phyloP scores from a whole-genome alignment of 78 protist genomes.

The Anaeramoeba flamelloides region DNA sequence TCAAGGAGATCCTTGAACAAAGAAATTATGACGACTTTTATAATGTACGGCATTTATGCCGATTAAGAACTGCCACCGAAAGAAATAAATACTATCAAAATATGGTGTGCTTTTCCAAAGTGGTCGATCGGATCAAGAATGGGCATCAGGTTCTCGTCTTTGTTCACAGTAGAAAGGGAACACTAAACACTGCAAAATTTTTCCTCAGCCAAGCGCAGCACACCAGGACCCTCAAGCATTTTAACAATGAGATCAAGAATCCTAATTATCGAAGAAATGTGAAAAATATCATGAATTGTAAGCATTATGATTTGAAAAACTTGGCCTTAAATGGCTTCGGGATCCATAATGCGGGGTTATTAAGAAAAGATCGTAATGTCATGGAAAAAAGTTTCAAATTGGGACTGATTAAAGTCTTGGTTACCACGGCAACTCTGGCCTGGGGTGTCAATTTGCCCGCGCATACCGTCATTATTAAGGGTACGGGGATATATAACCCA shows the following conservation, averaged over 20 bases:
- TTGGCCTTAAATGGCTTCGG: slow-evolving; percentile 44
- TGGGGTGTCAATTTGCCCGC: slow-evolving; percentile 99
- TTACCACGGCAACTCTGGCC: slow-evolving; percentile 90
- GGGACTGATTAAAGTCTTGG: slow-evolving; percentile 48
- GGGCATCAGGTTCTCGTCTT: slow-evolving; percentile 79
- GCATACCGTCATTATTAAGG: slow-evolving; percentile 75
- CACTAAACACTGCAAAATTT: slow-evolving; percentile 52
- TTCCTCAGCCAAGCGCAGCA: no score
- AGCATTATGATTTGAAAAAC: no score
- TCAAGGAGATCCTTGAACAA: no score
- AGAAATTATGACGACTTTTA: no score
- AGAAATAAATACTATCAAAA: background rate
- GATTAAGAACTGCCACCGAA: no score
- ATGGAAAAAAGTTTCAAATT: slow-evolving; percentile 65
- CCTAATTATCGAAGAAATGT: no score
- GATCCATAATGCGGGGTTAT: slow-evolving; percentile 88
- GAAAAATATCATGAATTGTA: no score
- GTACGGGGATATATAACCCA: background rate
- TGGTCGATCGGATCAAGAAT: background rate
- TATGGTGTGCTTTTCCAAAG: background rate
- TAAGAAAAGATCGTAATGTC: slow-evolving; percentile 66
- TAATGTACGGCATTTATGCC: no score
- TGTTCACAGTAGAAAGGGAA: slow-evolving; percentile 86
- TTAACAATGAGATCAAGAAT: no score
- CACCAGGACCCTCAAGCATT: no score